Evolutionary conservation across 768 basidiomycete species (phyloP).

Genomic region (Dentipellis fragilis): DNA sequence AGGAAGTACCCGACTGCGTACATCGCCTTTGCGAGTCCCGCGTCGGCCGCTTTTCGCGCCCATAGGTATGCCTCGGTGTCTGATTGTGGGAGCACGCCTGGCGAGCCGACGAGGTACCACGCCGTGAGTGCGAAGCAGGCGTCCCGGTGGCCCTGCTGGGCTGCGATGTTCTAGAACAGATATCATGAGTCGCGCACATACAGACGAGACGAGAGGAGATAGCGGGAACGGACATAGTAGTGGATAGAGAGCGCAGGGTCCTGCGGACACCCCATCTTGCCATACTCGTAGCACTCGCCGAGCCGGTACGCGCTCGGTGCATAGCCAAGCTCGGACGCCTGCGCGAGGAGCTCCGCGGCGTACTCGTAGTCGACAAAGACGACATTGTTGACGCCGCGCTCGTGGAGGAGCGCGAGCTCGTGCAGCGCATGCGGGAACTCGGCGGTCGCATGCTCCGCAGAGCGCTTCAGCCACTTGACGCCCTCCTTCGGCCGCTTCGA

Average conservation of each 20-base stretch:
- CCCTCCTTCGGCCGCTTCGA: conserved; percentile 88
- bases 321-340: conserved; percentile 92
- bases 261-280: conserved; percentile 96
- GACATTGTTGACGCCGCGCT: conserved; percentile 96
- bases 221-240: conserved; percentile 77
- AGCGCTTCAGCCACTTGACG: conserved; percentile 97
- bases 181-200: background rate
- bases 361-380: conserved; percentile 96
- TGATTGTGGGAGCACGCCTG: conserved; percentile 94
- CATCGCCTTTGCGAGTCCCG: conserved; percentile 88
- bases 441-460: conserved; percentile 87
- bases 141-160: conserved; percentile 93
- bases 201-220: background rate
- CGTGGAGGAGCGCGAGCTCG: conserved; percentile 88
- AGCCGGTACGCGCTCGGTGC: conserved; percentile 92
- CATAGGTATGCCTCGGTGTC: conserved; percentile 98
- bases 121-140: conserved; percentile 97
- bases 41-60: conserved; percentile 93
- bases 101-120: conserved; percentile 98
- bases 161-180: conserved; percentile 77
- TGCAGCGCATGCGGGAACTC: conserved; percentile 96
- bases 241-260: conserved; percentile 96
- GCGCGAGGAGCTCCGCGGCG: conserved; percentile 86
- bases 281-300: conserved; percentile 99
- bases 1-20: conserved; percentile 97